Base-by-base conservation (phyloP, 495 filamentous ascomycete species). In the Hyphodiscus hymeniophilus region DNA sequence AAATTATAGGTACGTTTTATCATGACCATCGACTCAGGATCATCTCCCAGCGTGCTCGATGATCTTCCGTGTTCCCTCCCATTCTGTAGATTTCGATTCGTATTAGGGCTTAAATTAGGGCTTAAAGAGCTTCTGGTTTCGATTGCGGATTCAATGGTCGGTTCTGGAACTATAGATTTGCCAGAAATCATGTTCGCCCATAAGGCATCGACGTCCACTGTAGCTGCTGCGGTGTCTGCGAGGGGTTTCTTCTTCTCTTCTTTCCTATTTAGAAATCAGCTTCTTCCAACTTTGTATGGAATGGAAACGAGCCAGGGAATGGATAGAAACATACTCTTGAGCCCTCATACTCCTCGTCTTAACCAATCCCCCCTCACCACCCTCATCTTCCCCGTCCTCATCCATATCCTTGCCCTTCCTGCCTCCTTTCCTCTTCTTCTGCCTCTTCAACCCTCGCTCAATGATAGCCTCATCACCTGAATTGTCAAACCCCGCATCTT, bases 1-100 rank as follows among this genome's bases (percentile, higher is more conserved):
- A 95, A 97, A 46, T 84, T 84, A 66, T 94, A 95, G 4, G 84
- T 89, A 23, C 86, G 82, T 50, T 84, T 90, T 40, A 98, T 94
- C 43, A 81, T 82, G 51, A 97, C 77, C 69, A 77, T 77, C 13
- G 82, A 70, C 26, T 64, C 51, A 34, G 52, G 49, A 47, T 58
- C 54, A 42, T 62, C 57, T 18, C 50, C 45, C 21, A 58, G 21
- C n/a, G 45, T 51, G 20, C 47, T 46, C 7, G 52, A 40, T 18
- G 35, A 20, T 30, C 45, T 22, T 17, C 38, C 21, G n/a, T 35
- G 30, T 32, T 38, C 45, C 15, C 32, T 23, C 23, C 26, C 47
- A 18, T 49, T 24, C 12, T 31, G 36, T 33, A 36, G 10, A 17
- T 38, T 45, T 13, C 34, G 52, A 44, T 38, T 51, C 31, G 26